Evolutionary conservation across 176 grass and related monocot genomes (phyloP), one percentile per base, ranked within the genome.

Genomic region (Phyllostachys edulis): DNA sequence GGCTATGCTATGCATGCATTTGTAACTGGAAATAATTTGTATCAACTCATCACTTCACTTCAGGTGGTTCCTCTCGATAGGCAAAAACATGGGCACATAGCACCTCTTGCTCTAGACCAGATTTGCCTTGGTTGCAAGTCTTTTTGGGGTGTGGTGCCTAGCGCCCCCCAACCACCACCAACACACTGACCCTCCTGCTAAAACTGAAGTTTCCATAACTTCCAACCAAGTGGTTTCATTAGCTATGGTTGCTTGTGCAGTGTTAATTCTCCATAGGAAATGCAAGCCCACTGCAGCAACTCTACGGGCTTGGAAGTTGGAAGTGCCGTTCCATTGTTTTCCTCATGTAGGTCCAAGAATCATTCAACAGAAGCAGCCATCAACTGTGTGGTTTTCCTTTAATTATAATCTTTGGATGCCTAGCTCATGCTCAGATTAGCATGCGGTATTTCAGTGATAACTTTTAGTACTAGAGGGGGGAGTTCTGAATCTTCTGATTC

Each of bases 21-120:
- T 74, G 76, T 26, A 59, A 69, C 29, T 46, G 75, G 26, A 80
- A 75, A 80, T 36, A 60, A 74, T 73, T 47, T 54, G 34, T 47
- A 20, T 27, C 29, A 1, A 27, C 69, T 69, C 20, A 64, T 63
- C 54, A 6, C 63, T 12, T 37, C 24, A 29, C 57, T 34, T 59
- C 37, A 32, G 2, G 50, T 12, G 26, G 26, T 32, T 70, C 45
- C 41, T 57, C 63, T 34, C 37, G 39, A 50, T 37, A 9, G 17
- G 16, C 1, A 60, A 44, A 77, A 85, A 46, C 51, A 78, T 60
- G 51, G 54, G 26, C 75, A 51, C 41, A 79, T 78, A 65, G 40
- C 52, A 17, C 54, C 26, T 71, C 63, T 52, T 60, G 73, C 73
- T 46, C 2, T 54, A 54, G 51, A 20, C 52, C 64, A 69, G 65